Evolutionary conservation across 2,329 filamentous ascomycete species (phyloP).

Genomic region (Knufia petricola): DNA sequence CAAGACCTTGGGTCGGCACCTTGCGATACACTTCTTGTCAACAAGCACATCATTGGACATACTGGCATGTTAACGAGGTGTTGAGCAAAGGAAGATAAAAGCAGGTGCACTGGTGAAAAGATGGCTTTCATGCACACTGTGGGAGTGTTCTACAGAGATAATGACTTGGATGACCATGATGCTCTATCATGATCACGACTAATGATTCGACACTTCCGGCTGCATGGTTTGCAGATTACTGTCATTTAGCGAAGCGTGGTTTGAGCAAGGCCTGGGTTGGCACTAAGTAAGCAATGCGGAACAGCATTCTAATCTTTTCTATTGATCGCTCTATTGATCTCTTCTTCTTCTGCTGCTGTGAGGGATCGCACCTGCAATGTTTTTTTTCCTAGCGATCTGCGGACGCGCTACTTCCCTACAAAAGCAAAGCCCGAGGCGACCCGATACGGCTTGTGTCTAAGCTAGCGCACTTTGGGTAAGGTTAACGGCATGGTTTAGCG

Average conservation of each 20-base stretch:
- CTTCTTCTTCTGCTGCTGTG: no score
- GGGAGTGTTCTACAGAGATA: neutral
- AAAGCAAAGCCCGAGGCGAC: no score
- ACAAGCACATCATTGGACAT: slow-evolving; percentile 5
- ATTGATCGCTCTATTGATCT: no score
- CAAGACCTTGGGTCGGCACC: neutral
- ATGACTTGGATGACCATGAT: slow-evolving; percentile 6
- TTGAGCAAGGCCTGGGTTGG: neutral
- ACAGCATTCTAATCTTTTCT: neutral
- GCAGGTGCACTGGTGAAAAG: neutral
- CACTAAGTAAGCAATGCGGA: slow-evolving; percentile 3
- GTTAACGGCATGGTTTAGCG: neutral
- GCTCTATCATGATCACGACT: slow-evolving; percentile 6
- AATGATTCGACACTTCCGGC: neutral
- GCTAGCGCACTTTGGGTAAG: neutral
- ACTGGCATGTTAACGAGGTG: neutral
- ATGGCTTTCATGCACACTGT: neutral
- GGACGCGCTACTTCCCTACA: no score
- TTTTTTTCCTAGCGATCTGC: no score
- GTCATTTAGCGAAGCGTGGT: slow-evolving; percentile 8
- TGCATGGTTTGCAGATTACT: neutral
- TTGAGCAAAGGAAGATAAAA: neutral
- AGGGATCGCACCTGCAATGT: no score
- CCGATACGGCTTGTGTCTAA: neutral
- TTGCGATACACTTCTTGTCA: slow-evolving; percentile 3